Percentiles rank a stretch among this genome's conserved stretches.
phyloP scores from a whole-genome alignment of 176 grass and related monocot species.

The Eremochloa ophiuroides region DNA sequence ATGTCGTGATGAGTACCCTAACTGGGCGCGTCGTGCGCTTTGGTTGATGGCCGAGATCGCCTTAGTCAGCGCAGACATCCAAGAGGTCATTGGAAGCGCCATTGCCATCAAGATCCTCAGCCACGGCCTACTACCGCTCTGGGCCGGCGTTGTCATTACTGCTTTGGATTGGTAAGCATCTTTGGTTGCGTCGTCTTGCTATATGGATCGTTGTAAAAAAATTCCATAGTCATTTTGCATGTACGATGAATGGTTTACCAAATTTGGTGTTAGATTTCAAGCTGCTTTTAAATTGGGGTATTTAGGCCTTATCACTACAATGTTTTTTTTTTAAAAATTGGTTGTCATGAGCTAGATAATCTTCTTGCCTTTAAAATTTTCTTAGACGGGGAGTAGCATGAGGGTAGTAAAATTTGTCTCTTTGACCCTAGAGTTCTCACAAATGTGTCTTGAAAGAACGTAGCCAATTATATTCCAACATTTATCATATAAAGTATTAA shows the following conservation, averaged over 20 bases:
- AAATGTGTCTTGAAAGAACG: background rate
- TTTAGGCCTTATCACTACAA: background rate
- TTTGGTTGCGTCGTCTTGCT: background rate
- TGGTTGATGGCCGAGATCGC: constrained; percentile 93
- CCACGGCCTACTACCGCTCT: constrained; percentile 59
- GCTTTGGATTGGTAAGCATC: constrained; percentile 67
- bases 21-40: constrained; percentile 54
- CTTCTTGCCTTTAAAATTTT: background rate
- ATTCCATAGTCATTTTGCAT: too few relatives aligned
- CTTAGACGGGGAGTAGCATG: background rate
- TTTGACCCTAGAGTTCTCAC: background rate
- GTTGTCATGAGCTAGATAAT: background rate
- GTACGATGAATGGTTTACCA: background rate
- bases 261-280: background rate
- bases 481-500: background rate
- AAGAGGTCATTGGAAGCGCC: constrained; percentile 89
- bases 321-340: background rate
- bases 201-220: background rate
- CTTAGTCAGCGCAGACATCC: constrained; percentile 84
- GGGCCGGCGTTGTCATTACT: constrained; percentile 79
- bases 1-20: constrained; percentile 81
- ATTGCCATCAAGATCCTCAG: constrained; percentile 93
- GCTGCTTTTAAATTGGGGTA: background rate
- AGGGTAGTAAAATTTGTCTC: background rate
- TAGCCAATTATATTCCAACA: background rate